phyloP scores from a whole-genome alignment of 2,329 filamentous ascomycete species.

The Colletotrichum trifolii region DNA sequence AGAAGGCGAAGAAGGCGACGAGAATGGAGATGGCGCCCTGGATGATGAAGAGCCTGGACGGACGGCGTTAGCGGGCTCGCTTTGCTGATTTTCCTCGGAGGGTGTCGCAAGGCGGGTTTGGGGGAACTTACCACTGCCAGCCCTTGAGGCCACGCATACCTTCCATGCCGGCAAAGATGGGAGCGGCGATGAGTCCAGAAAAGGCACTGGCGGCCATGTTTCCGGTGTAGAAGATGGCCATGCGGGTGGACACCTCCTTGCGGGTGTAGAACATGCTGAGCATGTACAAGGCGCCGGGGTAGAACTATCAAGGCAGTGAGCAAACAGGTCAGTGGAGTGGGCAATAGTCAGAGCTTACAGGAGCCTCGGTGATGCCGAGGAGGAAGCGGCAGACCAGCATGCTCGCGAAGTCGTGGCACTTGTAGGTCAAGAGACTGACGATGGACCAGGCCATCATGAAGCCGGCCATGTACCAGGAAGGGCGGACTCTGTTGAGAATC shows the following conservation, averaged over 20 bases:
- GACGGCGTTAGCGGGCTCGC: background rate
- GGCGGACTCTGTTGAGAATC: conserved; percentile 46
- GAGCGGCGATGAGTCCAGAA: conserved; percentile 56
- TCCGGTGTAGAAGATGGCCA: conserved; percentile 56
- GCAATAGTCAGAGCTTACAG: conserved; percentile 4
- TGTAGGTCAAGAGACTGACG: conserved; percentile 36
- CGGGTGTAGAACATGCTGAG: conserved; percentile 37
- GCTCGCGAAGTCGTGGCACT: conserved; percentile 27
- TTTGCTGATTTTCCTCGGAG: background rate
- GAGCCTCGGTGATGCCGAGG: conserved; percentile 36
- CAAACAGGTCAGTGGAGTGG: too few species aligned
- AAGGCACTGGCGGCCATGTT: conserved; percentile 57
- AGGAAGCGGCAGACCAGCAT: conserved; percentile 37
- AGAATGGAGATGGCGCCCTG: conserved; percentile 51
- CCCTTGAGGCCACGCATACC: conserved; percentile 49
- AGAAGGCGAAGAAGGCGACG: conserved; percentile 48
- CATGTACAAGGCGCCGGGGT: conserved; percentile 37
- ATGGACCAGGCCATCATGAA: conserved; percentile 38
- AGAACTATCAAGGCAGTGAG: conserved; percentile 22
- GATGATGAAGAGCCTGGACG: conserved; percentile 52
- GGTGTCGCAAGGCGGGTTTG: background rate
- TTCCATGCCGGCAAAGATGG: conserved; percentile 55
- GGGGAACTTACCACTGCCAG: conserved; percentile 53
- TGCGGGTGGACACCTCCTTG: conserved; percentile 43
- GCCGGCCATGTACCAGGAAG: conserved; percentile 37